Evolutionary conservation across 164 flowering plant species (phyloP), one percentile per base, ranked within the genome.

Genomic region (Aristolochia contorta): DNA sequence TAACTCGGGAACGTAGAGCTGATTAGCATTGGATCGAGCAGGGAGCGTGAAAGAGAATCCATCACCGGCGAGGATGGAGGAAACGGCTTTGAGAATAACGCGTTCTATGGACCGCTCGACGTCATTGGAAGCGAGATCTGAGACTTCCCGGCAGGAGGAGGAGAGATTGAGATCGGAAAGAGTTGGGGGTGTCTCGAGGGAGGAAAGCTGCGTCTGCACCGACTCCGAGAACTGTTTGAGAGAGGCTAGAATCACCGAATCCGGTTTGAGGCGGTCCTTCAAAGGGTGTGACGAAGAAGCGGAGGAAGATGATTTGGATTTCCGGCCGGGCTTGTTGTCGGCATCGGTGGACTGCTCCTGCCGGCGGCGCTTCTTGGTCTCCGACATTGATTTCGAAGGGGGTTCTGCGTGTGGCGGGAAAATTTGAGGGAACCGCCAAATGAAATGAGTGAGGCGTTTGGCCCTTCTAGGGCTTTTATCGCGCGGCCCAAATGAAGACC

Each of bases 1-100:
- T 54, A 93, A 92, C 71, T 93, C 93, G 22, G 99, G 97, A 33
- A 93, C 87, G 77, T 88, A 93, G 58, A 93, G 82, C 69, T 93
- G 99, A 77, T 90, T 93, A 27, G 92, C 67, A 69, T 83, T 66
- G 74, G 87, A 63, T 37, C 99, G 96, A 20, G 96, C 76, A 37
- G 99, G 99, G 57, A 90, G 80, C 65, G 71, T 65, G 82, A 82
- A 83, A 65, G 92, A 65, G 82, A 89, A 90, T 47, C 98, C 98
- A 21, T 71, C 4, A 50, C 89, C 94, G 68, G 83, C 19, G 69
- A 93, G 85, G 70, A 93, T 84, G 63, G 96, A 88, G 47, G 67
- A 71, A 32, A 87, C 64, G 59, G 84, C 45, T 14, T 70, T 52
- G 59, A 93, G 70, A 57, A 77, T 54, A 27, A 81, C 68, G 53